Evolutionary conservation across 208 protist genomes (phyloP).

Genomic region (Leishmania turanica): DNA sequence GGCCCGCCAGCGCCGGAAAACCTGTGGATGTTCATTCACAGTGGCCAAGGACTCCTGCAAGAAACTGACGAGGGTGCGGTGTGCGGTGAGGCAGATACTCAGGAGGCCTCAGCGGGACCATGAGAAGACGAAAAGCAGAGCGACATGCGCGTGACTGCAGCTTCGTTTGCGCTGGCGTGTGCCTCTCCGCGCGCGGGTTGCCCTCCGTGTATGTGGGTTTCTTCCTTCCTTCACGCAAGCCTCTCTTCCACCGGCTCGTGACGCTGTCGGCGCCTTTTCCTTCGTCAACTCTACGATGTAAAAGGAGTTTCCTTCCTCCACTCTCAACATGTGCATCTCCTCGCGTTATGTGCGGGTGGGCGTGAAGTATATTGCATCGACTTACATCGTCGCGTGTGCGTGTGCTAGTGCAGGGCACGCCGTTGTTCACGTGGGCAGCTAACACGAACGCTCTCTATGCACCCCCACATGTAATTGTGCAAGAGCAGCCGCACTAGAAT

Average conservation of each 20-base stretch:
- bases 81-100: background rate
- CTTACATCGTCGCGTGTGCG: background rate
- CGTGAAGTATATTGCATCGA: background rate
- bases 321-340: background rate
- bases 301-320: background rate
- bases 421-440: background rate
- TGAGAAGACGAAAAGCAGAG: background rate
- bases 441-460: no score
- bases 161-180: background rate
- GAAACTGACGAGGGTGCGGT: conserved; percentile 5
- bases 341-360: background rate
- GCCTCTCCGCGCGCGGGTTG: background rate
- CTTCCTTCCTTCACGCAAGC: no score
- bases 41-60: conserved; percentile 37
- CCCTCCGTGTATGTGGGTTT: background rate
- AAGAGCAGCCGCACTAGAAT: background rate
- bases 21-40: conserved; percentile 84
- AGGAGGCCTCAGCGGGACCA: background rate
- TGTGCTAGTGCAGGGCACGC: background rate
- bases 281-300: background rate
- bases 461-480: background rate
- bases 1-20: conserved; percentile 56
- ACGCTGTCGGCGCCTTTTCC: background rate
- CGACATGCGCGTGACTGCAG: background rate
- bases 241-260: background rate